These are phyloP conservation scores for Achlya hypogyna DNA, from an alignment of 352 stramenopile species.

Conservation along the genomic window DNA sequence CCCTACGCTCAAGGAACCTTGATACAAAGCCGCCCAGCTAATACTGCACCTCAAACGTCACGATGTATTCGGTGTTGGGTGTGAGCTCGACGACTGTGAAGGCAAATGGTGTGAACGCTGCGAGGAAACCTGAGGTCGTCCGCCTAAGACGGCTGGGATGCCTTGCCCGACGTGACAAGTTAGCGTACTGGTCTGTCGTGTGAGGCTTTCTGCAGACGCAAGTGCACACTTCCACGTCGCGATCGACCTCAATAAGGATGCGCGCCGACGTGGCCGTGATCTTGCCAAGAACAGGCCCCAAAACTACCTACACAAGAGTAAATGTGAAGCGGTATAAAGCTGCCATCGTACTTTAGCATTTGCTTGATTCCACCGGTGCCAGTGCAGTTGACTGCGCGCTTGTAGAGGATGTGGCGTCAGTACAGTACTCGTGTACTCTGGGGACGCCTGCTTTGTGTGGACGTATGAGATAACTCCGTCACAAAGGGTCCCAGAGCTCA, in stretches of 20 bases:
- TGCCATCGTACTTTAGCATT: conserved; percentile 25
- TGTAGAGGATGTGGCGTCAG: conserved; percentile 37
- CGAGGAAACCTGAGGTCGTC: not conserved
- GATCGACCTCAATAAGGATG: conserved; percentile 58
- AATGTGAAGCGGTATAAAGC: not conserved
- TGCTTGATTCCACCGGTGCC: conserved; percentile 30
- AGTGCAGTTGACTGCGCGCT: conserved; percentile 26
- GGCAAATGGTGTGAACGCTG: not conserved
- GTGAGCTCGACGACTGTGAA: not conserved
- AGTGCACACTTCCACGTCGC: conserved; percentile 25
- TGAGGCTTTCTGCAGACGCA: conserved; percentile 33
- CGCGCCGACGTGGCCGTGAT: conserved; percentile 41
- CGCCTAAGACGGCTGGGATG: not conserved
- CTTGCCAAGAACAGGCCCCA: conserved; percentile 54
- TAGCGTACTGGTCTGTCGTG: conserved; percentile 29
- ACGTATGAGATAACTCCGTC: conserved; percentile 14
- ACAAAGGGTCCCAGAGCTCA: not conserved
- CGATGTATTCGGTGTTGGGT: not conserved
- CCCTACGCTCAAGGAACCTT: not conserved
- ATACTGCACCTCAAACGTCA: conserved; percentile 11
- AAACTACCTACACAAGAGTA: conserved; percentile 23
- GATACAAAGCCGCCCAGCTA: not conserved
- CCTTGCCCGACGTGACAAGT: not conserved
- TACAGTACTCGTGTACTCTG: conserved; percentile 41
- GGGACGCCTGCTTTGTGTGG: not conserved